Base-by-base conservation (phyloP, 2,329 filamentous ascomycete genomes). In the Cladophialophora carrionii region DNA sequence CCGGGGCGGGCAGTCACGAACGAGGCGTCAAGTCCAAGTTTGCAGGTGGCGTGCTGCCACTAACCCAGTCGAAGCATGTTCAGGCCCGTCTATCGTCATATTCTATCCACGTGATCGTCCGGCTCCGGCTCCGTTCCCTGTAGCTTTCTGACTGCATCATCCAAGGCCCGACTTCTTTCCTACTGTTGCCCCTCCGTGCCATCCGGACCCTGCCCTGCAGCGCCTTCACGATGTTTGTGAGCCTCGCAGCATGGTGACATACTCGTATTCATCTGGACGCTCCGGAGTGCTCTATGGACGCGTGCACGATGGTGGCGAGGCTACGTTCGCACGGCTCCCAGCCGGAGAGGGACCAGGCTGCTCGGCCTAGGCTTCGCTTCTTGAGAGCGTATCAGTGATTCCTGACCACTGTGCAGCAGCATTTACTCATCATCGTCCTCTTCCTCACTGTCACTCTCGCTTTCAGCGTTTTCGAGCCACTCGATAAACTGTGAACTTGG, bases 401-500 rank as follows among this genome's bases (percentile, higher is more conserved):
- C 37, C 5, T 2, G 37, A 43, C 37, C 17, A 20, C 37, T 43
- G 3, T 9, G 22, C 20, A 51, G 22, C 22, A 12, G 22, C 48
- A 5, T 20, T 12, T 51, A 24, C 48, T 82, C 80, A 43, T 87
- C 86, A 12, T 81, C 78, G 5, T 82, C 81, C 6, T 87, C 86
- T 1, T 89, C 88, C n/a, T 88, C 87, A 66, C 87, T 87, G 68
- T 88, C 87, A 41, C 84, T 81, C 70, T 88, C 87, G 69, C 88
- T 88, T 56, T 89, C 87, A 1, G 90, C 90, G 74, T 92, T 88
- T 73, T 89, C 89, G 71, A 94, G 77, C 87, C 93, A 91, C 73
- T 96, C 91, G 52, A 98, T 88, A 76, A 98, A 86, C 59, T 88
- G 87, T 72, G 87, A 83, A 64, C 90, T 92, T 79, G 90, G 90